These are phyloP conservation scores for Coemansia umbellata DNA, from an alignment of 192 early-diverging fungal species.

Conservation along the genomic window DNA sequence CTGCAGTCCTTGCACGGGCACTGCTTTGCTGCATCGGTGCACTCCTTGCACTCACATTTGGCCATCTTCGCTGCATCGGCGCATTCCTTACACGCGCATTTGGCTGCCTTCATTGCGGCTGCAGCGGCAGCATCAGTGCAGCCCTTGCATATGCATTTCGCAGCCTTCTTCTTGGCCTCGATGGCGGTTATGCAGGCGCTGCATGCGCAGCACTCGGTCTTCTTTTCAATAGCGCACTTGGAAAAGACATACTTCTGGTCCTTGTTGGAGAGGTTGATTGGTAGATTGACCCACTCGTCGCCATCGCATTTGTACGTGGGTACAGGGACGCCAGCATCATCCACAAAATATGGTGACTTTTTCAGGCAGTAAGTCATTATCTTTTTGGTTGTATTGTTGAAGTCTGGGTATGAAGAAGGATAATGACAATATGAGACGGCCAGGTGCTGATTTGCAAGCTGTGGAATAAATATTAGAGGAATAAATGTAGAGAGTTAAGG, in stretches of 20 bases:
- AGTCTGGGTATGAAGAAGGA: too few relatives aligned
- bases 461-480: too few relatives aligned
- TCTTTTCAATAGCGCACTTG: conserved; percentile 38
- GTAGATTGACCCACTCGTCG: conserved; percentile 48
- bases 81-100: conserved; percentile 27
- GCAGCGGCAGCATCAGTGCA: conserved; percentile 29
- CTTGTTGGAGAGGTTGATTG: conserved; percentile 46
- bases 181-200: conserved; percentile 26
- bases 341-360: conserved; percentile 44
- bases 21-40: conserved; percentile 12
- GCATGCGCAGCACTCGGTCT: conserved; percentile 29
- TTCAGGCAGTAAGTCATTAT: conserved; percentile 45
- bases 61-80: conserved; percentile 24
- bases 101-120: conserved; percentile 29
- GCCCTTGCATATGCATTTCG: conserved; percentile 23
- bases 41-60: not conserved
- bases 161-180: conserved; percentile 30
- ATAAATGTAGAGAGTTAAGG: too few relatives aligned
- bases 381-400: too few relatives aligned
- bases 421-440: too few relatives aligned
- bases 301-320: conserved; percentile 48
- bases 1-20: conserved; percentile 2
- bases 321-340: conserved; percentile 33
- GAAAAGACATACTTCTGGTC: conserved; percentile 45
- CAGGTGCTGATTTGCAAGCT: too few relatives aligned